Evolutionary conservation across 768 basidiomycete genomes (phyloP).

Genomic region (Serendipita sp.): DNA sequence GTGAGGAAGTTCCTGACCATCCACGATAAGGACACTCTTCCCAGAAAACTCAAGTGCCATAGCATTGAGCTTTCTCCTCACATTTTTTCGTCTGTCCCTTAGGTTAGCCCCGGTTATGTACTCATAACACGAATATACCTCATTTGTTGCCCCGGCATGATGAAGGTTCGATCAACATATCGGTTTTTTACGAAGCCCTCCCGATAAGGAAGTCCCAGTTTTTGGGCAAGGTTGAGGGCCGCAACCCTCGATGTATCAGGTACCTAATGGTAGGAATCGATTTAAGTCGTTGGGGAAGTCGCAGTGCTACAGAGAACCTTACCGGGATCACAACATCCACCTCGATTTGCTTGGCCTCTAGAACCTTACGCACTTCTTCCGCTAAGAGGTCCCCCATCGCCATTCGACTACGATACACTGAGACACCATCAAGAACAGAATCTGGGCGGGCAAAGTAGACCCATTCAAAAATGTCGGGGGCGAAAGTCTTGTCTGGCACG

Average conservation of each 20-base stretch:
- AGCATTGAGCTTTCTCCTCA: slow-evolving; percentile 87
- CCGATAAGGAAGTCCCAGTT: slow-evolving; percentile 75
- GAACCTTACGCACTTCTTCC: slow-evolving; percentile 61
- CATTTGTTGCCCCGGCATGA: slow-evolving; percentile 98
- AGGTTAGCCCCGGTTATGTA: not conserved
- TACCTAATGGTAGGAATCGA: slow-evolving; percentile 32
- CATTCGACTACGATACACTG: slow-evolving; percentile 95
- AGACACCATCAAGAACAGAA: slow-evolving; percentile 92
- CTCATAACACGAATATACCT: slow-evolving; percentile 29
- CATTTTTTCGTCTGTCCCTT: slow-evolving; percentile 64
- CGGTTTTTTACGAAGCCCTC: slow-evolving; percentile 99
- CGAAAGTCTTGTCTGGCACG: slow-evolving; percentile 53
- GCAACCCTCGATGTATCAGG: slow-evolving; percentile 96
- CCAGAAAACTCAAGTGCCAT: slow-evolving; percentile 92
- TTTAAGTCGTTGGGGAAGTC: not conserved
- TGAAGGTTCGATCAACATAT: slow-evolving; percentile 95
- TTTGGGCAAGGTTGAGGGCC: slow-evolving; percentile 87
- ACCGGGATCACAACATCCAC: slow-evolving; percentile 97
- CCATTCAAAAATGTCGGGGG: slow-evolving; percentile 97
- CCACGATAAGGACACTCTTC: slow-evolving; percentile 90
- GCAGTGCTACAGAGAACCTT: slow-evolving; percentile 14
- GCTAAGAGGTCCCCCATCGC: slow-evolving; percentile 97
- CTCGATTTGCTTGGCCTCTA: slow-evolving; percentile 46
- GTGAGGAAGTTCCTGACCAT: slow-evolving; percentile 38
- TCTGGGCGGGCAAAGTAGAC: slow-evolving; percentile 98